Percentiles rank a stretch among this genome's conserved stretches.
Conservation (phyloP, 2,329 filamentous ascomycete species). For the Elsinoe necatrix region DNA sequence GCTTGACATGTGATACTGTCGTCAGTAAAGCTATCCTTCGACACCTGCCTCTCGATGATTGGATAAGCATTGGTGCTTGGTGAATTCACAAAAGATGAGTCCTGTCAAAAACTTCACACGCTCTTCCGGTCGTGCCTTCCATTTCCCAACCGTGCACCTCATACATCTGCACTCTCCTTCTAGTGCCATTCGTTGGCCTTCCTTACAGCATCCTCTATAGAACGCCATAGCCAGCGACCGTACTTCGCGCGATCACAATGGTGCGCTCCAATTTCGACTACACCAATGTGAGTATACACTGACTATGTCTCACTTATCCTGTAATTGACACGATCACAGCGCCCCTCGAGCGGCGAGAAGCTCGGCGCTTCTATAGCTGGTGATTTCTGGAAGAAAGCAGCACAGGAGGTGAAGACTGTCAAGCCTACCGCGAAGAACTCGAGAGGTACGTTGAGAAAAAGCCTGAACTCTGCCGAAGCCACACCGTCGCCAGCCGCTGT, state of each 20-base stretch:
- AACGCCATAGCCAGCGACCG: not conserved
- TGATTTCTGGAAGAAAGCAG: constrained; percentile 33
- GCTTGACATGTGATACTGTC: constrained; percentile 7
- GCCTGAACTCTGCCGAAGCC: constrained; percentile 4
- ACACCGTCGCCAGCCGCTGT: not conserved
- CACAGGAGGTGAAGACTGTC: constrained; percentile 23
- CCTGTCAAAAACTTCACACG: constrained; percentile 1
- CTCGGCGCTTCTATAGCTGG: constrained; percentile 39
- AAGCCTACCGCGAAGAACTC: constrained; percentile 19
- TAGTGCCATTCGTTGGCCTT: not conserved
- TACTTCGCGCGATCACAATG: not conserved
- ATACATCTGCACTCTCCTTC: not conserved
- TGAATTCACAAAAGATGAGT: not conserved
- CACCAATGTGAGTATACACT: constrained; percentile 13
- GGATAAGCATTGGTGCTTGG: not conserved
- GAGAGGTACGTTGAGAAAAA: constrained; percentile 14
- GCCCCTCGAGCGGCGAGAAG: constrained; percentile 39
- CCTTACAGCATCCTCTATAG: not conserved
- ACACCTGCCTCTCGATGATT: not conserved
- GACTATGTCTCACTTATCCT: not conserved
- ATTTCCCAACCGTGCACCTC: not conserved
- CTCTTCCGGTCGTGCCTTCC: not conserved
- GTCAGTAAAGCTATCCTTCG: not conserved
- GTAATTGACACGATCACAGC: constrained; percentile 24
- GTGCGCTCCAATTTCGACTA: constrained; percentile 17